These are phyloP conservation scores for Trichodelitschia bisporula DNA, from an alignment of 495 filamentous ascomycete species.

Conservation along the genomic window DNA sequence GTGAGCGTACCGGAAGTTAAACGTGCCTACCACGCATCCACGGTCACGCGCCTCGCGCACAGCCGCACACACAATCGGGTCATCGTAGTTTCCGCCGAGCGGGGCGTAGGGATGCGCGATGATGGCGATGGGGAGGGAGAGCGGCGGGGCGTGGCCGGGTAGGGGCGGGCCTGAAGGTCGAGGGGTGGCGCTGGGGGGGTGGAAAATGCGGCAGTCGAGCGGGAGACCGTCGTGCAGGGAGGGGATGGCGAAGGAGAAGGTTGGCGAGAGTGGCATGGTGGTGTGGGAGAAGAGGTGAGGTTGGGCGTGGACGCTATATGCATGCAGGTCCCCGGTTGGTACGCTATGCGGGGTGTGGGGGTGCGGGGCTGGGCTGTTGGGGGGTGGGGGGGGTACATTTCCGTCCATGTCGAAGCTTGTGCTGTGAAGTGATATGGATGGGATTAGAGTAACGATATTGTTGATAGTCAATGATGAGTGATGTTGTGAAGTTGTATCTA, in stretches of 20 bases:
- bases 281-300: not conserved
- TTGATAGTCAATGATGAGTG: too few relatives aligned
- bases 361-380: not conserved
- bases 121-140: constrained; percentile 44
- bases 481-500: too few relatives aligned
- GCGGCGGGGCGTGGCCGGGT: constrained; percentile 5
- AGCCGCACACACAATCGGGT: constrained; percentile 43
- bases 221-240: constrained; percentile 53
- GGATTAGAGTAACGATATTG: too few relatives aligned
- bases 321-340: too few relatives aligned
- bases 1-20: constrained; percentile 79
- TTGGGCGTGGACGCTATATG: too few relatives aligned
- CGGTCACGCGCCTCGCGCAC: constrained; percentile 33
- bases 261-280: constrained; percentile 18
- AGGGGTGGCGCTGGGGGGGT: constrained; percentile 22
- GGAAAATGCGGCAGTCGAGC: constrained; percentile 64
- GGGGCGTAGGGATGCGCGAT: constrained; percentile 82
- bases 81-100: constrained; percentile 67
- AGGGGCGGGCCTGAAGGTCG: not conserved
- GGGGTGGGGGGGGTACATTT: not conserved
- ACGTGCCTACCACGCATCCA: constrained; percentile 62
- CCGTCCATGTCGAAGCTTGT: not conserved
- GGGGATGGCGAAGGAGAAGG: constrained; percentile 52
- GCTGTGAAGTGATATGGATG: not conserved
- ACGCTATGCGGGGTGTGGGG: too few relatives aligned